Evolutionary conservation across 306 rosid genomes (phyloP).

Genomic region (Glycyrrhiza uralensis): DNA sequence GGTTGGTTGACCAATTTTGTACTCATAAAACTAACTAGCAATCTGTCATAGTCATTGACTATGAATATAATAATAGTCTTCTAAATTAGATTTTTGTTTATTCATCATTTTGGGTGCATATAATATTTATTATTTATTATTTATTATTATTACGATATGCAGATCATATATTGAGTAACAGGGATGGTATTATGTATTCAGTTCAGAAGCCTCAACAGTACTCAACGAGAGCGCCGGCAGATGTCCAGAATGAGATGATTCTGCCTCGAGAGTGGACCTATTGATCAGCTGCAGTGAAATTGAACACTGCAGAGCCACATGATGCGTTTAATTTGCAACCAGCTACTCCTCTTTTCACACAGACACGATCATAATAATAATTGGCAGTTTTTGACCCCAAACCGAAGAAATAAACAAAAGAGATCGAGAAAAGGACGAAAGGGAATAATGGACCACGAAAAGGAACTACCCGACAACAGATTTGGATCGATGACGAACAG

Average conservation of each 20-base stretch:
- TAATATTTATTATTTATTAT: neutral
- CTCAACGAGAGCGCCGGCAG: slow-evolving; percentile 15
- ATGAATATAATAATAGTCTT: neutral
- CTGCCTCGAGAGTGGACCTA: slow-evolving; percentile 93
- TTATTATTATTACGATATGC: neutral
- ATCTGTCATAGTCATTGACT: neutral
- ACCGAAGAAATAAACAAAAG: neutral
- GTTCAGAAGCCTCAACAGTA: slow-evolving; percentile 37
- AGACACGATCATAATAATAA: neutral
- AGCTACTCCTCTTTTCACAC: neutral
- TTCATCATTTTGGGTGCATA: neutral
- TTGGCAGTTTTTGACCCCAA: slow-evolving; percentile 9
- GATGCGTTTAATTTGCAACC: slow-evolving; percentile 14
- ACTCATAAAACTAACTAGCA: no score
- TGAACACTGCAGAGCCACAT: neutral
- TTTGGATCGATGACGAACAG: slow-evolving; percentile 11
- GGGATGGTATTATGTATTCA: slow-evolving; percentile 38
- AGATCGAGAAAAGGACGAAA: neutral
- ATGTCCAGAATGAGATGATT: slow-evolving; percentile 39
- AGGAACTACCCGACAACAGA: neutral
- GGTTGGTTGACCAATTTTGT: no score
- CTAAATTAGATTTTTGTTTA: neutral
- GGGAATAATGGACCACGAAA: neutral
- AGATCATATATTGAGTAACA: slow-evolving; percentile 40
- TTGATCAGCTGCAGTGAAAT: slow-evolving; percentile 21